Evolutionary conservation across 805 yeast genomes (phyloP), one percentile per base, ranked within the genome.

Genomic region (Barnettozyma populi): DNA sequence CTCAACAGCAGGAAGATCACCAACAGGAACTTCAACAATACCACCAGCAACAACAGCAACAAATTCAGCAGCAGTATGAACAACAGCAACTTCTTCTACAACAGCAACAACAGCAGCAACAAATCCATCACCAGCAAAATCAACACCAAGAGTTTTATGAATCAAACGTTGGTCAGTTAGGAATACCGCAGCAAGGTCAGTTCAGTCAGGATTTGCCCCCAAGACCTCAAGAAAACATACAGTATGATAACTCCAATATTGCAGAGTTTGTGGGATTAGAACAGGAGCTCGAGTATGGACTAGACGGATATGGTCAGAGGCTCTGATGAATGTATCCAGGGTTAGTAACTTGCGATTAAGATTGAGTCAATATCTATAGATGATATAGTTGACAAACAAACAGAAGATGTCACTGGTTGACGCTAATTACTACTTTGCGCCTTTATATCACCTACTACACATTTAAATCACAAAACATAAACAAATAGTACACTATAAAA

Each of bases 211-310:
- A 72, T 55, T 59, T 73, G 42, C 86, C 85, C 8, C 86, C 86
- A 43, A 73, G 76, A 56, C 86, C 86, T 3, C 82, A 76, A 49
- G 86, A 80, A 57, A 75, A 49, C 32, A 44, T 55, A 1, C 52
- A 37, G 32, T 46, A 44, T 18, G 39, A 37, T 13, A 47, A 69
- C 45, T 57, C 63, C 39, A 53, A 44, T 9, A 29, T 58, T 19
- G 50, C 48, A 21, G 57, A 56, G 7, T 60, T 70, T 35, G 60
- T 70, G 29, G 84, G 79, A 46, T 61, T 83, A 38, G 90, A 83
- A 54, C 77, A 73, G 51, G 90, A 84, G 52, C 61, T 83, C 56
- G 87, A 81, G 52, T 83, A 74, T 61, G 89, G 89, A 2, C 62
- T 83, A 39, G 89, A 84, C 63, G 62, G 54, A 3, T 49, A 36